Evolutionary conservation across 306 rosid species (phyloP).

Genomic region (Fagus crenata): DNA sequence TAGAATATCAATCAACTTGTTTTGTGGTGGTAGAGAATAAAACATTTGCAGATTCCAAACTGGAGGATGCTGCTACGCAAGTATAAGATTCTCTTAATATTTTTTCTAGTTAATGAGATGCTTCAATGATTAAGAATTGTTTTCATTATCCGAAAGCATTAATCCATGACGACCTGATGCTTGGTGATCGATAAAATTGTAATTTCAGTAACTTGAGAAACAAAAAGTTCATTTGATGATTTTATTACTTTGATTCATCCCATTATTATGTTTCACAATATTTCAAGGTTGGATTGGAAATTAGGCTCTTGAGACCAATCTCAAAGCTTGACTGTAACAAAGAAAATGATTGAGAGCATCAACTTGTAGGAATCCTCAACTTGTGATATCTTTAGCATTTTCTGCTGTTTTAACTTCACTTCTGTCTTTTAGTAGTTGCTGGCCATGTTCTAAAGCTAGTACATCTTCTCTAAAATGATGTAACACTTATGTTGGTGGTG

Average conservation of each 20-base stretch:
- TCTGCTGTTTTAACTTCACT: background rate
- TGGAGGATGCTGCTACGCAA: background rate
- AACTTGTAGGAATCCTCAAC: background rate
- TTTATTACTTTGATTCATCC: background rate
- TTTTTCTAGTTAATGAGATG: background rate
- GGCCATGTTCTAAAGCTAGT: background rate
- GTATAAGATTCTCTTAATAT: background rate
- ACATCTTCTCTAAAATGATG: background rate
- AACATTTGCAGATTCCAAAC: background rate
- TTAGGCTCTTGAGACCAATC: background rate
- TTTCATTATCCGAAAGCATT: background rate
- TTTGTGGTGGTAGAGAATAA: background rate
- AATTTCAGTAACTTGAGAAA: background rate
- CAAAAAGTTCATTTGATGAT: background rate
- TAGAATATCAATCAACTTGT: background rate
- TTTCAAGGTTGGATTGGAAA: background rate
- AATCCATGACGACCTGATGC: background rate
- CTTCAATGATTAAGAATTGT: constrained; percentile 14
- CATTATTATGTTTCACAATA: background rate
- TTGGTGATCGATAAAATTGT: background rate
- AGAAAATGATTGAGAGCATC: background rate
- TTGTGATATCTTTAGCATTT: background rate
- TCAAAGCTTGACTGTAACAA: background rate
- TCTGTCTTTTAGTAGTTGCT: background rate
- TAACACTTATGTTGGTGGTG: background rate